These are phyloP conservation scores for Metschnikowia lochheadii DNA, from an alignment of 805 yeast species.

Conservation along the genomic window DNA sequence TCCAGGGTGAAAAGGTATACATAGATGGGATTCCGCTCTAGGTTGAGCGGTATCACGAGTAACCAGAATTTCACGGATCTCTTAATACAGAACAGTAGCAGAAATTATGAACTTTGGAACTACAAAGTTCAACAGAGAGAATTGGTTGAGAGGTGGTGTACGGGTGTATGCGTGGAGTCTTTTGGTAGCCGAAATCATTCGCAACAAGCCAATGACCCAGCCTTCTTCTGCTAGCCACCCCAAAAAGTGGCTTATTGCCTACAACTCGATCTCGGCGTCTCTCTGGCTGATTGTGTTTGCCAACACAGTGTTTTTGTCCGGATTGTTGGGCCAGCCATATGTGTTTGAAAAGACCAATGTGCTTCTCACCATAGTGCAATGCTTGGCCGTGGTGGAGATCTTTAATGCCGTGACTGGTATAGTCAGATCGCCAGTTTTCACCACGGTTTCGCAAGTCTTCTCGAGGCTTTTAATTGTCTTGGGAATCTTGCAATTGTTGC, in stretches of 20 bases:
- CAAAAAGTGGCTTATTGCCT: slow-evolving; percentile 38
- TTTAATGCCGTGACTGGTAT: slow-evolving; percentile 73
- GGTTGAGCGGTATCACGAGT: too few species aligned
- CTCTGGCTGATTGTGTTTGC: slow-evolving; percentile 40
- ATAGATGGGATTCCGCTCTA: too few species aligned
- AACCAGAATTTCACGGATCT: too few species aligned
- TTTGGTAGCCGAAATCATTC: background rate
- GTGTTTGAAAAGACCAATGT: slow-evolving; percentile 57
- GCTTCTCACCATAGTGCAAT: slow-evolving; percentile 64
- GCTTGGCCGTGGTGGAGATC: slow-evolving; percentile 76
- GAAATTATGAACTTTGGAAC: too few species aligned
- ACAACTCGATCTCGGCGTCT: slow-evolving; percentile 40
- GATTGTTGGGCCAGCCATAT: slow-evolving; percentile 56
- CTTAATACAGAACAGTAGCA: too few species aligned
- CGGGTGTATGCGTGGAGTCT: background rate
- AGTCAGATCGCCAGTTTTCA: slow-evolving; percentile 79
- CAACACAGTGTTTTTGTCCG: slow-evolving; percentile 34
- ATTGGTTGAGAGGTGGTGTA: background rate
- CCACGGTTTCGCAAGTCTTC: slow-evolving; percentile 82
- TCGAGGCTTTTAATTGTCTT: slow-evolving; percentile 79
- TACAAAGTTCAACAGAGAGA: too few species aligned
- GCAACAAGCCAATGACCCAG: background rate
- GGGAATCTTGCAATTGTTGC: slow-evolving; percentile 76
- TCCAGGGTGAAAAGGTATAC: too few species aligned
- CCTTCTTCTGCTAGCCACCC: slow-evolving; percentile 16